Evolutionary conservation across 75 land plant genomes (phyloP), one percentile per base, ranked within the genome.

Genomic region (Pinus tabuliformis): DNA sequence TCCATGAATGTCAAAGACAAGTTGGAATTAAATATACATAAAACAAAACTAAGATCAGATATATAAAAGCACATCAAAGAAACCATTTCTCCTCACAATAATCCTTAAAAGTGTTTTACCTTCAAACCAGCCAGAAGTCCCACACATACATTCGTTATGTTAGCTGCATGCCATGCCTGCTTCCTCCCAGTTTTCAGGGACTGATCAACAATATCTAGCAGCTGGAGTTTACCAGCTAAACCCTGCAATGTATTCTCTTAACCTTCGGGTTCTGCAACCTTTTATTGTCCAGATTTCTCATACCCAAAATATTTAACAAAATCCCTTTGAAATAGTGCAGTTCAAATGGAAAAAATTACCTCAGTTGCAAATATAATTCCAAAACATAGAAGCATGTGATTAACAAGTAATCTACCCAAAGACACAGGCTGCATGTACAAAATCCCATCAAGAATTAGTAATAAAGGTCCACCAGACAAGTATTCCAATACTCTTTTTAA

Each of bases 301-400:
- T 65, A 45, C 20, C 16, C 49, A 64, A 64, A 59, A 42, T 20
- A 76, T 28, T 24, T 26, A 65, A 26, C 58, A 62, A 59, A 73
- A 24, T 24, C n/a, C 24, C 56, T 58, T 70, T 24, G 16, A 77
- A 68, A 49, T 42, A 68, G 36, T 30, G 52, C 42, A 9, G 36
- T 33, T 74, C 42, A 42, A 21, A 59, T 66, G 62, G 24, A 73
- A 57, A 45, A 74, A 36, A 28, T 57, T 81, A 96, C 99, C 93
- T 96, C 93, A 75, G 83, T 70, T 49, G 95, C 96, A 95, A 97
- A 92, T 12, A 95, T 78, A 26, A 76, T 65, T 49, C 98, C 99
- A 78, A 97, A 92, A 83, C 89, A 92, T 37, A 92, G 78, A 14
- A 97, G 91, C 99, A 91, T 95, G 83, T 95, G 93, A 75, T 97